phyloP scores from a whole-genome alignment of 257 asterid genomes.

The Handroanthus guayacan region DNA sequence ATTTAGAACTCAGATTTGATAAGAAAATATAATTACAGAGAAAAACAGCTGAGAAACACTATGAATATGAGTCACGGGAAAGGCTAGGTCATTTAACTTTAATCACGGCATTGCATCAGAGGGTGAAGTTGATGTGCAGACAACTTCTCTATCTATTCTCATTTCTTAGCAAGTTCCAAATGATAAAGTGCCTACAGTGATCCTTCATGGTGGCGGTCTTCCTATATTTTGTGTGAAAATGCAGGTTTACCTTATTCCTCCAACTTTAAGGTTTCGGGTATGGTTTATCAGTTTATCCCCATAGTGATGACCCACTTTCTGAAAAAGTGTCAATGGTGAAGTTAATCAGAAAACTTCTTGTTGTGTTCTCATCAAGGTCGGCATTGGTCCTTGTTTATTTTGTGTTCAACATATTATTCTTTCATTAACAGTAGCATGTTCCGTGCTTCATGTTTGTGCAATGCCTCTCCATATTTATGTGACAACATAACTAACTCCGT shows the following conservation, averaged over 20 bases:
- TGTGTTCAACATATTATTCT: conserved; percentile 18
- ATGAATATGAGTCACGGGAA: conserved; percentile 22
- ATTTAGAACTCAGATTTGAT: neutral
- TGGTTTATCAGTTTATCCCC: neutral
- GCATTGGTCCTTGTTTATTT: neutral
- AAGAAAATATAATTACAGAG: neutral
- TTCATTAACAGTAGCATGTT: neutral
- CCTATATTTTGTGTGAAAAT: conserved; percentile 25
- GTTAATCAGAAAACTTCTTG: neutral
- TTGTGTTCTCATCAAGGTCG: neutral
- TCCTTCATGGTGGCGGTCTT: conserved; percentile 11
- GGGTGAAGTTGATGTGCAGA: conserved; percentile 1
- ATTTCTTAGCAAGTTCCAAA: conserved; percentile 12
- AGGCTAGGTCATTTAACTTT: conserved; percentile 18
- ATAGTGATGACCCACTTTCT: conserved; percentile 22
- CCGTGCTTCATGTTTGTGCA: conserved; percentile 12
- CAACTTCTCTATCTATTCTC: conserved; percentile 10
- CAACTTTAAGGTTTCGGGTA: neutral
- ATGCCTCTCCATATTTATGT: neutral
- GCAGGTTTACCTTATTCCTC: conserved; percentile 1
- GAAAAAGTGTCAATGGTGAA: neutral
- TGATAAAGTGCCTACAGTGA: neutral
- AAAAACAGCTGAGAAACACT: conserved; percentile 1
- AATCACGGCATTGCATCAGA: neutral
- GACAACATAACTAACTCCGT: neutral